phyloP scores from a whole-genome alignment of 179 eudicot genomes.

The Gypsophila paniculata region DNA sequence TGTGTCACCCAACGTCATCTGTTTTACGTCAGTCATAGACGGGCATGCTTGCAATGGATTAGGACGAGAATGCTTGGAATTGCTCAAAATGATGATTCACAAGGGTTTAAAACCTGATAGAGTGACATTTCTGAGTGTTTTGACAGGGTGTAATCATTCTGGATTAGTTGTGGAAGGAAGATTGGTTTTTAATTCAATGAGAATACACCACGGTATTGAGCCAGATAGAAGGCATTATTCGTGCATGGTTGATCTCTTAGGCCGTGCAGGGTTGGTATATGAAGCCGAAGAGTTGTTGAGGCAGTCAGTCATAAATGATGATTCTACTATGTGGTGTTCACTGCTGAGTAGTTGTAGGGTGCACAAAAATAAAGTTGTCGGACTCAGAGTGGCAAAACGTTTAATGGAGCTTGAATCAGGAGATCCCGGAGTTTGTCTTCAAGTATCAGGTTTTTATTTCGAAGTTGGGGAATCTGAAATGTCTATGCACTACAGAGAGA shows the following conservation, averaged over 20 bases:
- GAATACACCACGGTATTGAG: constrained; percentile 31
- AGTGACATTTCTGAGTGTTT: constrained; percentile 57
- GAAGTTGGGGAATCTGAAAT: constrained; percentile 51
- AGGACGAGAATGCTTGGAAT: constrained; percentile 50
- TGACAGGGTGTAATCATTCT: constrained; percentile 61
- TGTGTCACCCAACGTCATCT: constrained; percentile 46
- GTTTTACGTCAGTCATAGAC: constrained; percentile 59
- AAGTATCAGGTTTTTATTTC: constrained; percentile 48
- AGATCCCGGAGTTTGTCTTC: constrained; percentile 42
- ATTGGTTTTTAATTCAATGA: constrained; percentile 49
- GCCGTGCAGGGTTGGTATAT: constrained; percentile 57
- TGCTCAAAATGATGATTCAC: constrained; percentile 46
- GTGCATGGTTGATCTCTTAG: constrained; percentile 71
- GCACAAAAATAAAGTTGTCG: constrained; percentile 46
- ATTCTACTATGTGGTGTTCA: constrained; percentile 56
- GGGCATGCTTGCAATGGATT: constrained; percentile 60
- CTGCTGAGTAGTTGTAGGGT: constrained; percentile 61
- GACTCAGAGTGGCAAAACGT: constrained; percentile 41
- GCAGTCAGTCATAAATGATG: constrained; percentile 32
- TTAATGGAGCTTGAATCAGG: constrained; percentile 51
- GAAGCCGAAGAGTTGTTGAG: constrained; percentile 63
- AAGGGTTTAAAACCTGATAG: constrained; percentile 56
- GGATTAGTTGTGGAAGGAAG: constrained; percentile 61
- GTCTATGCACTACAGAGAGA: constrained; percentile 39
- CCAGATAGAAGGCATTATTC: constrained; percentile 60